Evolutionary conservation across 164 flowering plant genomes (phyloP).

Genomic region (Aristolochia californica): DNA sequence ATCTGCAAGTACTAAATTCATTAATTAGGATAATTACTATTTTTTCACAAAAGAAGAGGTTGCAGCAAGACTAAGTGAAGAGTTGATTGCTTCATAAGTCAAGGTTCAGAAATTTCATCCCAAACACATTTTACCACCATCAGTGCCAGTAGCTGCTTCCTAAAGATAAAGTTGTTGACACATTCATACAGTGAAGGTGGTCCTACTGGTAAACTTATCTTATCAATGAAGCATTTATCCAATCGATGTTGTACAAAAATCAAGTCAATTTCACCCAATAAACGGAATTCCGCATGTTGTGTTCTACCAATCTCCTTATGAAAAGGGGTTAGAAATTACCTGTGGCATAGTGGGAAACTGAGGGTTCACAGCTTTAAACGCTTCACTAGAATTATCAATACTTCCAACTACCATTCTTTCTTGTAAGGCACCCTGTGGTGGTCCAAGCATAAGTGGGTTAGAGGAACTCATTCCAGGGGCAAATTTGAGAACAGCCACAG

Average conservation of each 20-base stretch:
- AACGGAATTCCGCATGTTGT: no score
- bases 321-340: slow-evolving; percentile 19
- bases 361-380: slow-evolving; percentile 15
- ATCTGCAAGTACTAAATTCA: slow-evolving; percentile 9
- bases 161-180: neutral
- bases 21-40: neutral
- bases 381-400: slow-evolving; percentile 15
- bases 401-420: slow-evolving; percentile 5
- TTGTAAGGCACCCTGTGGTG: slow-evolving; percentile 27
- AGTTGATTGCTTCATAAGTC: neutral
- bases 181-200: neutral
- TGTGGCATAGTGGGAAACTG: slow-evolving; percentile 46
- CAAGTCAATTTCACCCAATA: no score
- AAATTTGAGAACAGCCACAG: slow-evolving; percentile 34
- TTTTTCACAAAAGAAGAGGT: no score
- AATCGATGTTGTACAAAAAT: no score
- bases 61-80: neutral
- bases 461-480: slow-evolving; percentile 32
- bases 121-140: neutral
- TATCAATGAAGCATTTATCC: neutral
- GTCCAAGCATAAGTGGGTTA: slow-evolving; percentile 28
- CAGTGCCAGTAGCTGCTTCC: neutral
- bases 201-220: neutral
- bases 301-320: no score
- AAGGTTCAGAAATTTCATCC: no score